phyloP scores from a whole-genome alignment of 2,329 filamentous ascomycete species.

The Metarhizium rileyi region DNA sequence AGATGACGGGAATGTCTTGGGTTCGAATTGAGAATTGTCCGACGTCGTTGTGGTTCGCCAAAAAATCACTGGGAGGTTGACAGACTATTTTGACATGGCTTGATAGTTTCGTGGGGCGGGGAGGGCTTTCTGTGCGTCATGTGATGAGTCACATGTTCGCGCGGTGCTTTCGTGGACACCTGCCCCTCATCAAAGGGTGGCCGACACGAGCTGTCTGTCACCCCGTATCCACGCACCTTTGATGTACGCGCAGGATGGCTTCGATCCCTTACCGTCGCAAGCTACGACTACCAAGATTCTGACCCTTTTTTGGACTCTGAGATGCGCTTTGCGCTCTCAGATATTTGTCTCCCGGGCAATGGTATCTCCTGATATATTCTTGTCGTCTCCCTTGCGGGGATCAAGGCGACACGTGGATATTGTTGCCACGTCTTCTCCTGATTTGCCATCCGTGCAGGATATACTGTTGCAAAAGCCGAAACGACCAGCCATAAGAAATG shows the following conservation, averaged over 20 bases:
- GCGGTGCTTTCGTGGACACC: slow-evolving; percentile 18
- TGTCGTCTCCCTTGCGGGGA: slow-evolving; percentile 20
- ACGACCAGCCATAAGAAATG: slow-evolving; percentile 23
- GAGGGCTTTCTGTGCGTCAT: slow-evolving; percentile 27
- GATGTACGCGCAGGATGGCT: not conserved
- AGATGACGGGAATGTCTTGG: slow-evolving; percentile 17
- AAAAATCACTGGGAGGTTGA: slow-evolving; percentile 19
- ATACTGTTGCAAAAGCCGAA: slow-evolving; percentile 29
- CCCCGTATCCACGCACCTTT: not conserved
- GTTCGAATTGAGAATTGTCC: slow-evolving; percentile 14
- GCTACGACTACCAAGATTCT: slow-evolving; percentile 13
- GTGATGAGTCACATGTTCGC: slow-evolving; percentile 25
- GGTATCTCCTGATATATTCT: slow-evolving; percentile 23
- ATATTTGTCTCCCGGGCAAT: slow-evolving; percentile 17
- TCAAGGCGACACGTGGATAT: slow-evolving; percentile 22
- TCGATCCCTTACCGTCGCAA: not conserved
- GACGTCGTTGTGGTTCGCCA: slow-evolving; percentile 20
- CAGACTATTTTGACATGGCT: slow-evolving; percentile 24
- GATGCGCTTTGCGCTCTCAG: slow-evolving; percentile 40
- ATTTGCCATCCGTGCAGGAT: slow-evolving; percentile 42
- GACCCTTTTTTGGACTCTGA: slow-evolving; percentile 19
- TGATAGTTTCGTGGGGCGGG: slow-evolving; percentile 26
- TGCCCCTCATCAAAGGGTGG: not conserved
- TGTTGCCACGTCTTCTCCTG: slow-evolving; percentile 40
- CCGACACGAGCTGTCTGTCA: not conserved